Base-by-base conservation (phyloP, 2,329 filamentous ascomycete genomes). In the Aspergillus tubingensis region DNA sequence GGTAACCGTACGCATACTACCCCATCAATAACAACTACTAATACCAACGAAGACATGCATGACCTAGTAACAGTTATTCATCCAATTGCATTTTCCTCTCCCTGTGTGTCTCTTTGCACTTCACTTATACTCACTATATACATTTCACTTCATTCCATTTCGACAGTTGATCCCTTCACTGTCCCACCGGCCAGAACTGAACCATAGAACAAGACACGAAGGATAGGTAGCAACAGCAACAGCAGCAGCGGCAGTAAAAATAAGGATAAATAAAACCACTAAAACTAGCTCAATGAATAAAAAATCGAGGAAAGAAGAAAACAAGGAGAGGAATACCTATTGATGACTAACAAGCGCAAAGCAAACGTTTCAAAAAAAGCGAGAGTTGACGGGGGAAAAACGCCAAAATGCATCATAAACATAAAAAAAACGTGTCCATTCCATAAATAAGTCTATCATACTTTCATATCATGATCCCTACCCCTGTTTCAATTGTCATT, bases 391-490 rank as follows among this genome's bases (percentile, higher is more conserved):
- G 43, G 19, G 10, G 10, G 8, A 43, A 53, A 23, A 41, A 54
- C 15, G 48, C 23, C 38, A 48, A 48, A 41, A 43, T 57, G 59
- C 57, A 51, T 27, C 57, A 51, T 27, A 27, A 27, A 27, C 25
- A 25, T 43, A 38, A 47, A 32, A 21, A 30, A 21, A 30, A 25
- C 27, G 38, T 54, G 38, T 54, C 43, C 39, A 39, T 55, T 47
- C 39, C 39, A 47, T 54, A 62, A 36, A 36, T 2, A 36, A 58
- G 60, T 67, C 65, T 69, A 69, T 67, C 67, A 60, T 69, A 65
- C 57, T 59, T 68, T 30, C 58, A 59, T 36, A 36, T 66, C 55
- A 62, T 57, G 49, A 27, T 23, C 48, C 48, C 44, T 10, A 55
- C 21, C 19, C 27, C n/a, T 43, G 15, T 15, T 36, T 32, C 30